Evolutionary conservation across 768 basidiomycete species (phyloP).

Genomic region (Podaxis sp.): DNA sequence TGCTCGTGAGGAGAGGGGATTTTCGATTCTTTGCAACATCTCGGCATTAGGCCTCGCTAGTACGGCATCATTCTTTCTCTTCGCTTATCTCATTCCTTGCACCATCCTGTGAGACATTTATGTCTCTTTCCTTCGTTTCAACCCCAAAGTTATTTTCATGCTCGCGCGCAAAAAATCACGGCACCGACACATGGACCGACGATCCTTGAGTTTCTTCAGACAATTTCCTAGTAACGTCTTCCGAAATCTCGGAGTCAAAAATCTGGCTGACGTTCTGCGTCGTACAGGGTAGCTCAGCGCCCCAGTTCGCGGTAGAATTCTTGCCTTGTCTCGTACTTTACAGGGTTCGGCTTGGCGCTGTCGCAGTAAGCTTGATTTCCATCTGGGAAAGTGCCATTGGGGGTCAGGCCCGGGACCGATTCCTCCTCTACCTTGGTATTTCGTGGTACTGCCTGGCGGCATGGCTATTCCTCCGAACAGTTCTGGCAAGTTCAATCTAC

Average conservation of each 20-base stretch:
- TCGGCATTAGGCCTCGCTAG: constrained; percentile 36
- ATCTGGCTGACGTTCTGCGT: constrained; percentile 40
- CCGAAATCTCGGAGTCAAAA: constrained; percentile 40
- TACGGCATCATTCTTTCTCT: constrained; percentile 38
- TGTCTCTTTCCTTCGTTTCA: not conserved
- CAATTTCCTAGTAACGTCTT: constrained; percentile 46
- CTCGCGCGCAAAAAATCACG: not conserved
- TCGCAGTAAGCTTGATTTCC: constrained; percentile 32
- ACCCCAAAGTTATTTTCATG: not conserved
- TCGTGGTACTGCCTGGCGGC: constrained; percentile 48
- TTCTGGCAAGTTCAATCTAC: not conserved
- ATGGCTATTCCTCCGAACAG: constrained; percentile 1
- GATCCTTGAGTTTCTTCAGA: constrained; percentile 20
- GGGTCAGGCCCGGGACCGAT: constrained; percentile 34
- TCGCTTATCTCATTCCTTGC: constrained; percentile 47
- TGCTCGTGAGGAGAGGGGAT: too few species aligned
- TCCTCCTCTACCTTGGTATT: constrained; percentile 51
- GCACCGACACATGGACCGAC: not conserved
- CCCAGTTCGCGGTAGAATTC: constrained; percentile 41
- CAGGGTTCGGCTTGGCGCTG: constrained; percentile 38
- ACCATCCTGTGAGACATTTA: constrained; percentile 39
- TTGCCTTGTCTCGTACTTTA: constrained; percentile 37
- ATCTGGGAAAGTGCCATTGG: not conserved
- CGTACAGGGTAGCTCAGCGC: constrained; percentile 35
- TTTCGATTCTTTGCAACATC: constrained; percentile 24